phyloP scores from a whole-genome alignment of 2,329 filamentous ascomycete species.

The Ceratocystis ficicola region DNA sequence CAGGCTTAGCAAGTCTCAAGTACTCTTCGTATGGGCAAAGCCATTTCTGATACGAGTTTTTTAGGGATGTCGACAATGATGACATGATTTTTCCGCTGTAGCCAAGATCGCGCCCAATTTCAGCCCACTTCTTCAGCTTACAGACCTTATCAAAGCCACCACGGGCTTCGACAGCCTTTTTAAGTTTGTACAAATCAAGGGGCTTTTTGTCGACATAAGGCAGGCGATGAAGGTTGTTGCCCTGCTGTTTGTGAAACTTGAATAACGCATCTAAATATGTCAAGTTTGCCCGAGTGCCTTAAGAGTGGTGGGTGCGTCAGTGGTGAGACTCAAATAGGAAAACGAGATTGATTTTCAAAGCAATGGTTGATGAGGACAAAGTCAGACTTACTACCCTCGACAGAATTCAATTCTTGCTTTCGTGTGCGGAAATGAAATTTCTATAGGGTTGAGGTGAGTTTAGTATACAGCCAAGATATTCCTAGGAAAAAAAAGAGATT shows the following conservation, averaged over 20 bases:
- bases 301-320: slow-evolving; percentile 12
- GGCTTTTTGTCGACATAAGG: slow-evolving; percentile 97
- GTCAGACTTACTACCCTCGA: slow-evolving; percentile 74
- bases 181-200: slow-evolving; percentile 85
- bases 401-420: slow-evolving; percentile 92
- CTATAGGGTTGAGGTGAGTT: slow-evolving; percentile 35
- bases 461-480: slow-evolving; percentile 14
- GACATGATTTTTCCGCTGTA: slow-evolving; percentile 99
- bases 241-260: slow-evolving; percentile 95
- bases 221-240: slow-evolving; percentile 82
- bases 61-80: slow-evolving; percentile 89
- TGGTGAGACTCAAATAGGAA: slow-evolving; percentile 1
- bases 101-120: slow-evolving; percentile 89
- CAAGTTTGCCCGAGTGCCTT: slow-evolving; percentile 86
- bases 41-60: slow-evolving; percentile 97
- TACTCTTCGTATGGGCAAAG: slow-evolving; percentile 95
- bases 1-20: slow-evolving; percentile 76
- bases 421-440: slow-evolving; percentile 94
- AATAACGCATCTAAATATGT: slow-evolving; percentile 90
- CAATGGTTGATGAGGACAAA: neutral
- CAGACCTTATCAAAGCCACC: slow-evolving; percentile 95
- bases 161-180: slow-evolving; percentile 89
- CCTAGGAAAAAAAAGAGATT: slow-evolving; percentile 13
- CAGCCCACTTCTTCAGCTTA: slow-evolving; percentile 97
- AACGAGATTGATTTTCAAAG: neutral